Base-by-base conservation (phyloP, 768 basidiomycete genomes). In the Crassisporium funariophilum region DNA sequence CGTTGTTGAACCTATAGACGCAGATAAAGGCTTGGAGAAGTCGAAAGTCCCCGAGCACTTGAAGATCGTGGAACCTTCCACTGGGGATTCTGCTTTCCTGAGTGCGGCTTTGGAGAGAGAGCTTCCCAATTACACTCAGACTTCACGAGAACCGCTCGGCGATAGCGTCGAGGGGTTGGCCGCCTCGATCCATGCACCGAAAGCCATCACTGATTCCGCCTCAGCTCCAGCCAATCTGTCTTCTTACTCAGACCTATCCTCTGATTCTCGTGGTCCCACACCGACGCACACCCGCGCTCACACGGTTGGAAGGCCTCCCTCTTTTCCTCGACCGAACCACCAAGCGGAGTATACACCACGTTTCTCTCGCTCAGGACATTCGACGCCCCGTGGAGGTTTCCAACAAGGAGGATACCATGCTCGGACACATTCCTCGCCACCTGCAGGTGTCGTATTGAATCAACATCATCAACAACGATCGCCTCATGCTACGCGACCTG, bases 391-490 rank as follows among this genome's bases (percentile, higher is more conserved):
- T 49, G 67, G 62, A 13, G 73, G 68, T 36, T 64, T 60, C 47
- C 65, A 48, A n/a, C n/a, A n/a, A 19, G 53, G 48, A 21, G 35
- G 35, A 54, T 63, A 53, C 62, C 63, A 83, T 56, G 59, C 73
- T 5, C 81, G 86, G 31, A 85, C 82, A 34, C 85, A 84, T 52
- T 88, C 88, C 0, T 76, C 85, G 6, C 83, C 84, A 11, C 77
- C 82, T 38, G 61, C 70, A 1, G 64, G 73, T 35, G 55, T 61
- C 4, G 46, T 58, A 50, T 44, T 60, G 67, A 76, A 40, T 25
- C 40, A 41, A n/a, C 39, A 36, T 10, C 35, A 48, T 22, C 59
- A 55, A 39, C 77, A 29, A 10, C 46, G 81, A 17, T 42, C 62
- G 15, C 63, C 68, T 13, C 78, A 81, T 51, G 50, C 70, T 24